phyloP scores from a whole-genome alignment of 768 basidiomycete species.

The Royoungia palumana region DNA sequence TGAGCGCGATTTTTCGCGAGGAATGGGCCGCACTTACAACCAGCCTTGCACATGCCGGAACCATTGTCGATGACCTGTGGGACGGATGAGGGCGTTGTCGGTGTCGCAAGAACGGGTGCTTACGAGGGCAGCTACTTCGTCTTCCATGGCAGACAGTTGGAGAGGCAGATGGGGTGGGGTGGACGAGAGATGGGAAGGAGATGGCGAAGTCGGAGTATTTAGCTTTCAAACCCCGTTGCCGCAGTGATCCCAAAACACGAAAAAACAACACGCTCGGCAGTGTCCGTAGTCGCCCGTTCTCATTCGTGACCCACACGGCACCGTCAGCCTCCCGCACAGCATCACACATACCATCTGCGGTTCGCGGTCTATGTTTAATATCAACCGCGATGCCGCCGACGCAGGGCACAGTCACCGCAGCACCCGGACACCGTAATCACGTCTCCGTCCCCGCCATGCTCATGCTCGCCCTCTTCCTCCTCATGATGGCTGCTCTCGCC shows the following conservation, averaged over 20 bases:
- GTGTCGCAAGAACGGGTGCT: constrained; percentile 13
- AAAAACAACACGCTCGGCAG: constrained; percentile 13
- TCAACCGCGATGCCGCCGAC: constrained; percentile 16
- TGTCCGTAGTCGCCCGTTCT: too few relatives aligned
- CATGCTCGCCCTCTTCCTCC: constrained; percentile 14
- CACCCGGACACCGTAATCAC: background rate
- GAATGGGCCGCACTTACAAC: constrained; percentile 59
- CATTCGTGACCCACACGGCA: too few relatives aligned
- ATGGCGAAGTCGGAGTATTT: constrained; percentile 29
- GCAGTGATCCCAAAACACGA: constrained; percentile 16
- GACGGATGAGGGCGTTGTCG: background rate
- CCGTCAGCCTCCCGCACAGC: constrained; percentile 15
- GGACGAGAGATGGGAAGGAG: constrained; percentile 16
- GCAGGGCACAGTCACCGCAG: constrained; percentile 1
- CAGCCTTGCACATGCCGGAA: constrained; percentile 99
- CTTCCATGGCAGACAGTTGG: constrained; percentile 48
- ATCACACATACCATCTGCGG: background rate
- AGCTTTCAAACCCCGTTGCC: constrained; percentile 19
- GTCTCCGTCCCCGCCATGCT: constrained; percentile 20
- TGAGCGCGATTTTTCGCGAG: constrained; percentile 17
- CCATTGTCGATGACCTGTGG: constrained; percentile 86
- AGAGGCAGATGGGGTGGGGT: constrained; percentile 21
- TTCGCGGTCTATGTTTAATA: background rate
- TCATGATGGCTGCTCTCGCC: constrained; percentile 19
- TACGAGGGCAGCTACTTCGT: constrained; percentile 60